phyloP scores from a whole-genome alignment of 1,284 basidiomycete genomes.

The Pseudozyma sp. region DNA sequence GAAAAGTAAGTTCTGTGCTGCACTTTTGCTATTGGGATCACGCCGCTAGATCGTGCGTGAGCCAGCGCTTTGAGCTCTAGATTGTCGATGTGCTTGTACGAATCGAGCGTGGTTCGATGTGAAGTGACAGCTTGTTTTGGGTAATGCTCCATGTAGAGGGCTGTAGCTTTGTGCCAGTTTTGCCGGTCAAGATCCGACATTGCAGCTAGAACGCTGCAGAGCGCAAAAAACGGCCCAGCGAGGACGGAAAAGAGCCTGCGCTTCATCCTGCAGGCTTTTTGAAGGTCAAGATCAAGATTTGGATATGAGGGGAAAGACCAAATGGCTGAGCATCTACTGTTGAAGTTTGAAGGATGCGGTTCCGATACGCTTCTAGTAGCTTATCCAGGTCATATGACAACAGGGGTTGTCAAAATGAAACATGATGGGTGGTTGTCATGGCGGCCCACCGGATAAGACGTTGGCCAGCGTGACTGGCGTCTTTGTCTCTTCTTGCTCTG shows the following conservation, averaged over 20 bases:
- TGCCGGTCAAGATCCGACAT: slow-evolving; percentile 1
- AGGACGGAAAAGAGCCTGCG: neutral
- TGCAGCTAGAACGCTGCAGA: neutral
- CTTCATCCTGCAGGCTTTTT: neutral
- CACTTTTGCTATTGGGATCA: slow-evolving; percentile 5
- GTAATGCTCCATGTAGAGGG: neutral
- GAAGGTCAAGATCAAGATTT: too few relatives aligned
- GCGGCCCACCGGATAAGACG: too few relatives aligned
- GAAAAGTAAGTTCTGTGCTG: slow-evolving; percentile 10
- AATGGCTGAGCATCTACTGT: neutral
- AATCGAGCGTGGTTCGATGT: slow-evolving; percentile 7
- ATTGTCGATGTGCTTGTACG: neutral
- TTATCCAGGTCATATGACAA: too few relatives aligned
- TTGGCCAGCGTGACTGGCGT: too few relatives aligned
- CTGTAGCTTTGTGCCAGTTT: slow-evolving; percentile 12
- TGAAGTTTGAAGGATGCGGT: neutral
- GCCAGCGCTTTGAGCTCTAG: slow-evolving; percentile 4
- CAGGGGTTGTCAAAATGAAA: too few relatives aligned
- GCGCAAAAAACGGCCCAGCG: neutral
- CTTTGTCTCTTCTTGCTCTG: too few relatives aligned
- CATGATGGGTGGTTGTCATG: too few relatives aligned
- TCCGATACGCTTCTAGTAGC: too few relatives aligned
- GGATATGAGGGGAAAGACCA: neutral
- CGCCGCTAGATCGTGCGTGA: neutral
- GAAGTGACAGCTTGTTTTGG: neutral